Evolutionary conservation across 441 rosid genomes (phyloP), one percentile per base, ranked within the genome.

Genomic region (Jatropha podagrica): DNA sequence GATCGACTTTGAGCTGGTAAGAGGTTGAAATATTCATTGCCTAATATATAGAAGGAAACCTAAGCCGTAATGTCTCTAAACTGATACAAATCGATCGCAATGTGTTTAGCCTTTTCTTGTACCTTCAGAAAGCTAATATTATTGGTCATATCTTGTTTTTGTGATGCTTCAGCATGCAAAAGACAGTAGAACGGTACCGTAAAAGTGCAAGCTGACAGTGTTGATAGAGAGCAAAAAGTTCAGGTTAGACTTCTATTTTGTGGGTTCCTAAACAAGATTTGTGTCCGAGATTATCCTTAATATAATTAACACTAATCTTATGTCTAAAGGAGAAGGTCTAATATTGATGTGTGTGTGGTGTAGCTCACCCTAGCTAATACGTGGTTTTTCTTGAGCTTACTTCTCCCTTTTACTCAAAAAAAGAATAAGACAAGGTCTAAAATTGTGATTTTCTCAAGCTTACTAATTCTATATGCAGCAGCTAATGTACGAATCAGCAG

Each of bases 151-250:
- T 44, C 2, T 61, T 67, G n/a, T 81, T 38, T 70, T 18, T 52
- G 80, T 72, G 56, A 70, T 78, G 56, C 65, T 77, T 66, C 87
- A 92, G 95, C 65, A 77, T 88, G 86, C 81, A 84, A 63, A 85
- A 74, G 71, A 85, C 83, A 0, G 72, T 89, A 38, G 88, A 89
- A 40, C 86, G 92, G 42, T 90, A 89, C 81, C 56, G 13, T 27
- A 81, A 74, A 40, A 56, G 74, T 78, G 75, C 75, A 32, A 32
- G 32, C 2, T 32, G 32, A 32, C 32, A 32, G 32, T 32, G 32
- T 32, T 32, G 32, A 32, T 32, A 32, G 32, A 32, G 32, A 32
- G 32, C 32, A 32, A 0, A 32, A 32, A 32, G 55, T 76, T 73
- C 83, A 86, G 93, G 94, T 91, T 80, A 73, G 76, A 12, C 59